phyloP scores from a whole-genome alignment of 805 yeast species.

The Schwanniomyces pseudopolymorphus region DNA sequence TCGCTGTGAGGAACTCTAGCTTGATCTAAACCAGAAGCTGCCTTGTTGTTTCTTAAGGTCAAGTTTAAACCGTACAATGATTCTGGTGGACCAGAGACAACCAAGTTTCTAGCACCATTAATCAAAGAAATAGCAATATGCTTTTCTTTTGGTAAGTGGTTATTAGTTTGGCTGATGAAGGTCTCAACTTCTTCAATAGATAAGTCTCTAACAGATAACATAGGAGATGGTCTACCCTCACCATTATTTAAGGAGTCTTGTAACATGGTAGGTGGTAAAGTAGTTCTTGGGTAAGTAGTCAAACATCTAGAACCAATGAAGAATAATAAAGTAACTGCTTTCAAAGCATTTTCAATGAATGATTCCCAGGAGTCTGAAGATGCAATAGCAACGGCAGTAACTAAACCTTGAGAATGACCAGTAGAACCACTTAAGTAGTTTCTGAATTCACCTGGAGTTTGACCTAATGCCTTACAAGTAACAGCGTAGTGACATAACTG shows the following conservation, averaged over 20 bases:
- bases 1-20: conserved; percentile 90
- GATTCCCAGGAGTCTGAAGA: conserved; percentile 81
- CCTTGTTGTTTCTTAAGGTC: conserved; percentile 89
- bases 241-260: conserved; percentile 91
- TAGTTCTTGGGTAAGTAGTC: conserved; percentile 87
- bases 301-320: conserved; percentile 92
- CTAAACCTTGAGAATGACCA: conserved; percentile 89
- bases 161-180: conserved; percentile 82
- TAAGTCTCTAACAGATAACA: conserved; percentile 92
- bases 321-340: conserved; percentile 83
- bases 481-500: conserved; percentile 92
- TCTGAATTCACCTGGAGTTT: conserved; percentile 87
- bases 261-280: conserved; percentile 88
- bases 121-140: conserved; percentile 87
- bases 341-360: conserved; percentile 67
- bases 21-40: conserved; percentile 92
- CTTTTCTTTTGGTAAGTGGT: conserved; percentile 88
- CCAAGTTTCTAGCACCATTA: conserved; percentile 95
- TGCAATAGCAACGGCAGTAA: conserved; percentile 90
- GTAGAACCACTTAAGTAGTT: conserved; percentile 69
- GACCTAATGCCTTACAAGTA: conserved; percentile 79
- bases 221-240: conserved; percentile 96
- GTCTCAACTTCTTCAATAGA: conserved; percentile 74
- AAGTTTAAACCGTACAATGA: conserved; percentile 93
- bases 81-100: conserved; percentile 97